Evolutionary conservation across 331 rosid species (phyloP).

Genomic region (Saraca asoca): DNA sequence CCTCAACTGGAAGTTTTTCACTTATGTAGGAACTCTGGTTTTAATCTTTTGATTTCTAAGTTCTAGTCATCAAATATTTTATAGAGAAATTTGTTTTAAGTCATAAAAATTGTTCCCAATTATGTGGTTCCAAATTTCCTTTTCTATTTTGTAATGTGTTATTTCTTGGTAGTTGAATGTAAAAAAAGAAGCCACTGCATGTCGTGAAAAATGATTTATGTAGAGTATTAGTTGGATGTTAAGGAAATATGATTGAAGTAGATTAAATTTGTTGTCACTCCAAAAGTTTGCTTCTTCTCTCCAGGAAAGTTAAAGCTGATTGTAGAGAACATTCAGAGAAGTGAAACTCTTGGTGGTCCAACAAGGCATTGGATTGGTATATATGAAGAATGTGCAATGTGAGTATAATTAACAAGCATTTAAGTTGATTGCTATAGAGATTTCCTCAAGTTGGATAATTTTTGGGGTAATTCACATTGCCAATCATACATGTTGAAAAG

Average conservation of each 20-base stretch:
- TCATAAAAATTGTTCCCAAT: no score
- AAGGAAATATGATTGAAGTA: background rate
- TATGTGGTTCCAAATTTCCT: no score
- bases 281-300: constrained; percentile 32
- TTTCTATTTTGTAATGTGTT: no score
- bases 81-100: no score
- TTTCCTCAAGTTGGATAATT: background rate
- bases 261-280: constrained; percentile 2
- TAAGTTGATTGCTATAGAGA: constrained; percentile 5
- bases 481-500: background rate
- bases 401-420: constrained; percentile 35
- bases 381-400: constrained; percentile 96
- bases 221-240: no score
- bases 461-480: background rate
- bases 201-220: no score
- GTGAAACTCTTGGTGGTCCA: constrained; percentile 92
- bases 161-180: no score
- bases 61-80: no score
- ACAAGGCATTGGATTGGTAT: constrained; percentile 89
- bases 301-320: constrained; percentile 90
- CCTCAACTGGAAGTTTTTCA: no score
- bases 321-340: constrained; percentile 91
- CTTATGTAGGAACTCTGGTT: no score
- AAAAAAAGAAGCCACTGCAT: no score
- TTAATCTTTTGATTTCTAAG: no score